Evolutionary conservation across 2,329 filamentous ascomycete species (phyloP).

Genomic region (Anisogramma anomala): DNA sequence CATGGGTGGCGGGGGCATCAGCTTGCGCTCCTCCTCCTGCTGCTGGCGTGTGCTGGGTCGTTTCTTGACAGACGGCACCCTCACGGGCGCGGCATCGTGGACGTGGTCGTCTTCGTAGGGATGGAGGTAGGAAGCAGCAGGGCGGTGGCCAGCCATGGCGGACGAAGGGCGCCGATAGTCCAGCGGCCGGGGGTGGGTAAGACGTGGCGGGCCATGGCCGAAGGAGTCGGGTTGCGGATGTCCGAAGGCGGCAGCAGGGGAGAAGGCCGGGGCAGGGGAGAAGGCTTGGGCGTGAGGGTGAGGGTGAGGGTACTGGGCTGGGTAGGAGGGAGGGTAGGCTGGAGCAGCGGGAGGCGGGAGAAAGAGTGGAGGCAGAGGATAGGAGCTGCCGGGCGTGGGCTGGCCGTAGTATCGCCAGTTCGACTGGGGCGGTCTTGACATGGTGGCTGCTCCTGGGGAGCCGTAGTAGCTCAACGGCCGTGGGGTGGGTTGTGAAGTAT

Average conservation of each 20-base stretch:
- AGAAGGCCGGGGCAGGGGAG: not conserved
- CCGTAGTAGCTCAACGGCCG: slow-evolving; percentile 29
- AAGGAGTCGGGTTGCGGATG: slow-evolving; percentile 10
- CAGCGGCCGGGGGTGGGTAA: not conserved
- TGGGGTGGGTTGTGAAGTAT: slow-evolving; percentile 18
- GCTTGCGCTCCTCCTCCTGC: slow-evolving; percentile 34
- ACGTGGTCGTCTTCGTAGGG: slow-evolving; percentile 31
- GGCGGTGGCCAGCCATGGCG: not conserved
- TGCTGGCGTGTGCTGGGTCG: slow-evolving; percentile 22
- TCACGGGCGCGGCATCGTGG: slow-evolving; percentile 24
- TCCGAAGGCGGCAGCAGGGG: not conserved
- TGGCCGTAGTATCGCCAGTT: slow-evolving; percentile 26
- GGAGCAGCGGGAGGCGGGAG: slow-evolving; percentile 6
- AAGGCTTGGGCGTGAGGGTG: slow-evolving; percentile 1
- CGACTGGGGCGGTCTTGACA: slow-evolving; percentile 26
- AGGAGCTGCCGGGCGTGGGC: slow-evolving; percentile 18
- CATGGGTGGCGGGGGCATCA: slow-evolving; percentile 37
- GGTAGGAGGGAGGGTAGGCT: slow-evolving; percentile 17
- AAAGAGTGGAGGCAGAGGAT: slow-evolving; percentile 15
- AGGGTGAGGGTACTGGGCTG: slow-evolving; percentile 12
- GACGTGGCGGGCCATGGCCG: slow-evolving; percentile 1
- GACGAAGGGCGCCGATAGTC: slow-evolving; percentile 8
- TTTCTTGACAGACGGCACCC: slow-evolving; percentile 32
- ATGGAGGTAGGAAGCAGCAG: not conserved
- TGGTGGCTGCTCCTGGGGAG: slow-evolving; percentile 9